These are phyloP conservation scores for Mycena haematopus DNA, from an alignment of 768 basidiomycete species.

Conservation along the genomic window DNA sequence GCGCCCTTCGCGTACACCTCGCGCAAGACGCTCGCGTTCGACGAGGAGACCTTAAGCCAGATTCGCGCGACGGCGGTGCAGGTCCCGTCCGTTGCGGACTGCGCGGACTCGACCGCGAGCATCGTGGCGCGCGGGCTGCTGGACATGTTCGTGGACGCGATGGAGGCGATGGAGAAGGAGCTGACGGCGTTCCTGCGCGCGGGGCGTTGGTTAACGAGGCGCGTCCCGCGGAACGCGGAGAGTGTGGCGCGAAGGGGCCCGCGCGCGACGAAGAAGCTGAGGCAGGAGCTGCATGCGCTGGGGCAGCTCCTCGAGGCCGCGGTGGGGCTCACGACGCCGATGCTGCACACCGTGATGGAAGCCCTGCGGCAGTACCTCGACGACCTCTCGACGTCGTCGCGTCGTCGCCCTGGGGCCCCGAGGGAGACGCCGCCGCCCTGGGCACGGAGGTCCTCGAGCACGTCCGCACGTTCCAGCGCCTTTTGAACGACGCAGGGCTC, in stretches of 20 bases:
- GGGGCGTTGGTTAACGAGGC: constrained; percentile 11
- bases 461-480: constrained; percentile 34
- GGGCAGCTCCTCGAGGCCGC: constrained; percentile 22
- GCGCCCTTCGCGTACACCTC: constrained; percentile 21
- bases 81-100: constrained; percentile 35
- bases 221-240: constrained; percentile 5
- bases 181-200: constrained; percentile 28
- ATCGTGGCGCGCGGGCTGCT: constrained; percentile 42
- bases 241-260: constrained; percentile 1
- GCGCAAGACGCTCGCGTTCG: constrained; percentile 38
- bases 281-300: constrained; percentile 22
- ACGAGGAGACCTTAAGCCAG: constrained; percentile 41
- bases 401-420: constrained; percentile 10
- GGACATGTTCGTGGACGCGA: constrained; percentile 41
- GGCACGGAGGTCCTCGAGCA: constrained; percentile 31
- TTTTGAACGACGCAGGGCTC: constrained; percentile 41
- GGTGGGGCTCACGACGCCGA: constrained; percentile 25
- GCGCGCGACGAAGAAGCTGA: constrained; percentile 13
- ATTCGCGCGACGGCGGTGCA: constrained; percentile 33
- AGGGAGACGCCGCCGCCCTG: constrained; percentile 20
- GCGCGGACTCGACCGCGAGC: constrained; percentile 38
- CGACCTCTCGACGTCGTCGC: constrained; percentile 25
- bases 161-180: constrained; percentile 33
- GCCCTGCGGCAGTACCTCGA: constrained; percentile 24
- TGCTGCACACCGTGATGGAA: constrained; percentile 32